Evolutionary conservation across 345 rosid genomes (phyloP).

Genomic region (sweet orange (Citrus sinensis)): DNA sequence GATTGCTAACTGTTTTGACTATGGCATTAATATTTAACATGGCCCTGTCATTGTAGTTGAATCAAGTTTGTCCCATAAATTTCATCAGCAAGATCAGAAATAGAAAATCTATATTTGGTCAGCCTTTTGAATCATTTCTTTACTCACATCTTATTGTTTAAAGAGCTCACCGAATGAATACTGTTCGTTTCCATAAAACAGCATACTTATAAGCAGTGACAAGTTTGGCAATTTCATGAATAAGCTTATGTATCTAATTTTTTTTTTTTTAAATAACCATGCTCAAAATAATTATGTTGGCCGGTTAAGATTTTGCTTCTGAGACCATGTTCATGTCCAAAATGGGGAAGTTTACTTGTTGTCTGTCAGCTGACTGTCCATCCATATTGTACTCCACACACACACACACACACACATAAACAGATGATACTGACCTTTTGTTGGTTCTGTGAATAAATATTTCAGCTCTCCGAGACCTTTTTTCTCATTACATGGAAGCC

Average conservation of each 20-base stretch:
- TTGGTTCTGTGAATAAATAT: conserved; percentile 15
- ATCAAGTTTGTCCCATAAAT: not conserved
- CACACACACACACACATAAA: no score
- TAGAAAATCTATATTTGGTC: not conserved
- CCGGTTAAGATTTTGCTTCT: not conserved
- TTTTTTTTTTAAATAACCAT: not conserved
- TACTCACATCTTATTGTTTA: not conserved
- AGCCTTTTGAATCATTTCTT: not conserved
- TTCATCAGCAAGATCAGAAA: no score
- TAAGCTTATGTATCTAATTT: not conserved
- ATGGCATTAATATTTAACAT: not conserved
- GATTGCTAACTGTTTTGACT: not conserved
- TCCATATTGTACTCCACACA: not conserved
- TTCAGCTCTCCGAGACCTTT: conserved; percentile 79
- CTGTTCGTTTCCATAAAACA: not conserved
- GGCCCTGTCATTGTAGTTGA: not conserved
- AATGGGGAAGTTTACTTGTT: not conserved
- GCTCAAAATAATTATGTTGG: not conserved
- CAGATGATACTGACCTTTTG: not conserved
- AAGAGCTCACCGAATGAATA: not conserved
- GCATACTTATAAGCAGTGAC: not conserved
- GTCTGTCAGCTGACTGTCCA: not conserved
- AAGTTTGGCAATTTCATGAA: not conserved
- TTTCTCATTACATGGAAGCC: conserved; percentile 85
- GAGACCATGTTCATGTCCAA: not conserved